Percentiles rank a stretch among this genome's conserved stretches.
phyloP scores from a whole-genome alignment of 331 rosid species.

The Erythrophleum ivorense region DNA sequence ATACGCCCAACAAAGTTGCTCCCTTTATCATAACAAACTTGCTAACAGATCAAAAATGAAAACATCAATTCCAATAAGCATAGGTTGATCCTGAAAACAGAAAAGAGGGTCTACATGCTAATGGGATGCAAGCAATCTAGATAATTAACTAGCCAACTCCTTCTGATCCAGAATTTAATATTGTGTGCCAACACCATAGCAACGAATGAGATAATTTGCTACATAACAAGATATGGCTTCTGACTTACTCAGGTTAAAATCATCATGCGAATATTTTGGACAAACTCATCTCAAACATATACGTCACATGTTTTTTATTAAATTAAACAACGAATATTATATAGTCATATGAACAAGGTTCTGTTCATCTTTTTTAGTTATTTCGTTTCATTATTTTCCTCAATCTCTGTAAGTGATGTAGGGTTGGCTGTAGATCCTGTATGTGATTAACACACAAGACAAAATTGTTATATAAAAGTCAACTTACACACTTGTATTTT shows the following conservation, averaged over 20 bases:
- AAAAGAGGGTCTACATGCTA: neutral
- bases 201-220: neutral
- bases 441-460: neutral
- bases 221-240: neutral
- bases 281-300: neutral
- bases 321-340: neutral
- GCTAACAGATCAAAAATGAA: neutral
- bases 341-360: neutral
- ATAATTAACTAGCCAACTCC: neutral
- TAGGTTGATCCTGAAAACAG: neutral
- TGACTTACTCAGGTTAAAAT: neutral
- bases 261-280: neutral
- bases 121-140: neutral
- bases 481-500: neutral
- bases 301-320: neutral
- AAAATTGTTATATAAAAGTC: neutral
- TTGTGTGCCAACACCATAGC: neutral
- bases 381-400: neutral
- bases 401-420: neutral
- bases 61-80: neutral
- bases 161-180: neutral
- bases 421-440: neutral
- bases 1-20: neutral
- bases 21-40: neutral
- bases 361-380: neutral